Conservation (phyloP, 257 asterid species). For the Solanum etuberosum region DNA sequence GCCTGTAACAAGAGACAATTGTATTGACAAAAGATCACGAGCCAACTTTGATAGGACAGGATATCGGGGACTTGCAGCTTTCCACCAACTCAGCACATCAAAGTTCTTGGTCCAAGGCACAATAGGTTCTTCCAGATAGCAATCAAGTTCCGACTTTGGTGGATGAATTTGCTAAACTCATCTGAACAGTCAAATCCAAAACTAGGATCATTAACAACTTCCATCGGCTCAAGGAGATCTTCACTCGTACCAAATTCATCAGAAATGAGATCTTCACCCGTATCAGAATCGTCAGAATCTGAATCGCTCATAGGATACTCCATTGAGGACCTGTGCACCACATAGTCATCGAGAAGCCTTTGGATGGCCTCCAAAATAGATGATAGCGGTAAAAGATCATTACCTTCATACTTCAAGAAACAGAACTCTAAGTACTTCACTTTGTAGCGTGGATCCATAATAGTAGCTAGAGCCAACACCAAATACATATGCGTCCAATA, state of each 20-base stretch:
- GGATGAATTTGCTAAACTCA: conserved; percentile 4
- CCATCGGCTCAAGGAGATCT: background rate
- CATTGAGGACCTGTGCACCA: background rate
- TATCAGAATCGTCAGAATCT: background rate
- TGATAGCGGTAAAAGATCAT: background rate
- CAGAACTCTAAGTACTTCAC: conserved; percentile 8
- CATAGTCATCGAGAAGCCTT: background rate
- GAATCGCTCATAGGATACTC: background rate
- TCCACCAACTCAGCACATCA: conserved; percentile 13
- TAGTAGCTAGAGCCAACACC: conserved; percentile 12
- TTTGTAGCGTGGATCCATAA: conserved; percentile 25
- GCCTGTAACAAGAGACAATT: conserved; percentile 1
- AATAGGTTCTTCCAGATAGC: conserved; percentile 15
- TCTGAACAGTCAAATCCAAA: conserved; percentile 5
- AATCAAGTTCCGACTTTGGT: conserved; percentile 8
- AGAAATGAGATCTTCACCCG: background rate
- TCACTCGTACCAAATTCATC: background rate
- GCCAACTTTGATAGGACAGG: conserved; percentile 13
- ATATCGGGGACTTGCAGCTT: conserved; percentile 4
- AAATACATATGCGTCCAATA: conserved; percentile 9
- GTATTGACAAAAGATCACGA: conserved; percentile 9
- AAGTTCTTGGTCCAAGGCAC: conserved; percentile 13
- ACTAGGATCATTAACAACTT: background rate
- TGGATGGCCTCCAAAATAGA: background rate
- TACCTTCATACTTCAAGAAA: background rate